Conservation (phyloP, 345 rosid genomes). For the Mangifera indica region DNA sequence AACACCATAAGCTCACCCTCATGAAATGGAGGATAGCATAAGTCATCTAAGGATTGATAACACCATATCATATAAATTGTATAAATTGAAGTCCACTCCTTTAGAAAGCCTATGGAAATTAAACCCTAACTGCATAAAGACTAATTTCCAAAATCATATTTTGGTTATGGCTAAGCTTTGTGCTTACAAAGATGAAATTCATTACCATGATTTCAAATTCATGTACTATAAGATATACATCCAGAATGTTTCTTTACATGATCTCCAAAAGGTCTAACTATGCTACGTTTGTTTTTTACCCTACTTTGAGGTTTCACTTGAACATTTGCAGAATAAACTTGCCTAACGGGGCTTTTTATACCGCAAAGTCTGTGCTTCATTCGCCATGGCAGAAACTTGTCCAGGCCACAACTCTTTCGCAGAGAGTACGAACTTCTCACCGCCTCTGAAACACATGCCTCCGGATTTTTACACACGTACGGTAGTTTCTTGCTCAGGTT, state of each 20-base stretch:
- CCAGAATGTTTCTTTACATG: neutral
- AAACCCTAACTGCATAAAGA: too few relatives aligned
- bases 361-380: conserved; percentile 69
- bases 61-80: too few relatives aligned
- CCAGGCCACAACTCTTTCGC: conserved; percentile 65
- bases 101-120: too few relatives aligned
- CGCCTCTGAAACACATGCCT: conserved; percentile 21
- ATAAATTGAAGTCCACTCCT: too few relatives aligned
- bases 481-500: conserved; percentile 37
- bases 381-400: conserved; percentile 64
- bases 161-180: too few relatives aligned
- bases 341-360: conserved; percentile 45
- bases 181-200: too few relatives aligned
- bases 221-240: conserved; percentile 4
- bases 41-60: too few relatives aligned
- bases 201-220: neutral
- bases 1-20: too few relatives aligned
- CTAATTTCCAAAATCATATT: too few relatives aligned
- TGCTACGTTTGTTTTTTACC: conserved; percentile 31
- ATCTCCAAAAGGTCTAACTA: conserved; percentile 10
- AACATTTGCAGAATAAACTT: conserved; percentile 23
- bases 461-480: conserved; percentile 24
- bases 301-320: conserved; percentile 21
- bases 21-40: too few relatives aligned
- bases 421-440: conserved; percentile 31